A percentile compares a stretch with the other conserved stretches of the same genome.
phyloP scores from a whole-genome alignment of 257 asterid genomes.

The Solanum piurae region DNA sequence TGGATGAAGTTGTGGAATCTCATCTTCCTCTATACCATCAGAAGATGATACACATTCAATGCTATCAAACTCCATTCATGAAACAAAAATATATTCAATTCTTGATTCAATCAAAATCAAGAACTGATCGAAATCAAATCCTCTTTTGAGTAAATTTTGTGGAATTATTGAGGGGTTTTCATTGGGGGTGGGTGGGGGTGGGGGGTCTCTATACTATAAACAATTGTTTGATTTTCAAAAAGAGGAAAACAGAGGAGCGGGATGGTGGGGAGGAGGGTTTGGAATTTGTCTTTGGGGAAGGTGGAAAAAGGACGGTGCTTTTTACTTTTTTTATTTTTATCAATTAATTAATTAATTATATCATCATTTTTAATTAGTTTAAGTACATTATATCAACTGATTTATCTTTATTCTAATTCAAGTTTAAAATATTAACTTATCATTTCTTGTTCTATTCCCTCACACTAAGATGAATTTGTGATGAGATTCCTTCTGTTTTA shows the following conservation, averaged over 20 bases:
- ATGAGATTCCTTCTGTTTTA: not conserved
- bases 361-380: not conserved
- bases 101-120: not conserved
- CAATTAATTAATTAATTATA: not conserved
- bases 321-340: not conserved
- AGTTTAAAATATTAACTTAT: not conserved
- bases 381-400: not conserved
- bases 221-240: not conserved
- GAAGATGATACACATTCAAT: conserved; percentile 48
- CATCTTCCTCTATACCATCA: conserved; percentile 53
- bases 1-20: conserved; percentile 28
- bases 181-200: not conserved
- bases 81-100: not conserved
- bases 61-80: conserved; percentile 41
- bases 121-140: not conserved
- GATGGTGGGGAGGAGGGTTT: not conserved
- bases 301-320: not conserved
- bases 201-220: not conserved
- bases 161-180: not conserved
- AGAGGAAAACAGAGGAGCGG: not conserved
- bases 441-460: not conserved
- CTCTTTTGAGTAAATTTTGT: not conserved
- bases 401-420: not conserved
- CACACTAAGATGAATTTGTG: not conserved
- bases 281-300: not conserved